Evolutionary conservation across 108 stramenopile genomes (phyloP).

Genomic region (Ochromonas danica): DNA sequence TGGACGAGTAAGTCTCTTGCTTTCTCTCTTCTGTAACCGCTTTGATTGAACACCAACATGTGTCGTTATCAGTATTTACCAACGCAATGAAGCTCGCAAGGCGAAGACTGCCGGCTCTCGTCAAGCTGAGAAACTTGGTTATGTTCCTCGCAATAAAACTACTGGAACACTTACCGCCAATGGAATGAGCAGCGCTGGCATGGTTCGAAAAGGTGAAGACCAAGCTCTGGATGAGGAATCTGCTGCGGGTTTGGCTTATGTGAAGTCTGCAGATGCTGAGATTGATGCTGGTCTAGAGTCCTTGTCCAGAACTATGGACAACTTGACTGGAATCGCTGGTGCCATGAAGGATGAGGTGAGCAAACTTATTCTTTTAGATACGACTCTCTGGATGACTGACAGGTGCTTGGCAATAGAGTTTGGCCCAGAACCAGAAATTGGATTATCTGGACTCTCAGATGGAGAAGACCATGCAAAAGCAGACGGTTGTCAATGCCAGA

Average conservation of each 20-base stretch:
- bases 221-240: conserved; percentile 30
- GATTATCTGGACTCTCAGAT: conserved; percentile 12
- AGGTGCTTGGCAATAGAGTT: conserved; percentile 1
- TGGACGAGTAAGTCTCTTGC: background rate
- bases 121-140: conserved; percentile 36
- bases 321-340: background rate
- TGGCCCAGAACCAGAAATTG: conserved; percentile 29
- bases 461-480: background rate
- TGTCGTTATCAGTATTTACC: too few relatives aligned
- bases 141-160: conserved; percentile 26
- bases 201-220: background rate
- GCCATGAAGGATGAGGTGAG: conserved; percentile 24
- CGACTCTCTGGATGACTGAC: background rate
- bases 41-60: too few relatives aligned
- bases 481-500: conserved; percentile 33
- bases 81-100: background rate
- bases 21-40: background rate
- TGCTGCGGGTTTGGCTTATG: background rate
- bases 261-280: conserved; percentile 22
- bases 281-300: conserved; percentile 28
- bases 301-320: conserved; percentile 11
- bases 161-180: background rate
- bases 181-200: conserved; percentile 23
- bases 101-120: conserved; percentile 11
- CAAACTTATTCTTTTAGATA: background rate